Base-by-base conservation (phyloP, 352 stramenopile genomes). In the Plasmopara viticola region DNA sequence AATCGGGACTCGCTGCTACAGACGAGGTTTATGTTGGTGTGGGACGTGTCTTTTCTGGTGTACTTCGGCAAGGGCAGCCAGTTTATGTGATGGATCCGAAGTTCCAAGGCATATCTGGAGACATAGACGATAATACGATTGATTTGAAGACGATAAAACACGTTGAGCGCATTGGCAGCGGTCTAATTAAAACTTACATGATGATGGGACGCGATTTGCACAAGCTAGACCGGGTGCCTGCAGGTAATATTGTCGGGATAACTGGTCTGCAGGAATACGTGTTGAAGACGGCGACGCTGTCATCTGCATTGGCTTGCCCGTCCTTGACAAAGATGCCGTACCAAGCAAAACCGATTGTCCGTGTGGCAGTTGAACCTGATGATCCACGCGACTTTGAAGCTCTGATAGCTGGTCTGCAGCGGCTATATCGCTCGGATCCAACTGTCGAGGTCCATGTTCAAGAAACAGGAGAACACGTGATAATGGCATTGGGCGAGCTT, bases 371-470 rank as follows among this genome's bases (percentile, higher is more conserved):
- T 14, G 87, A 97, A 48, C 84, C 88, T 0, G 69, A 89, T 47
- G 81, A 96, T 34, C 87, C 90, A 15, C 72, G 79, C 20, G 66
- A 97, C 50, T 93, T 97, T 69, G 67, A 69, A 6, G 75, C 77
- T 13, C 60, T 97, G 5, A 84, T 96, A 52, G 69, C 72, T 18
- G 90, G 91, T 37, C 70, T 97, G 2, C 84, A 90, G 54, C 82
- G 86, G n/a, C 59, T 97, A 7, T 96, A 97, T 62, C 86, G 90
- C 20, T 94, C 86, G 2, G 91, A 97, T 48, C 84, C 90, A 15
- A 95, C 87, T 0, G 91, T 96, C n/a, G 90, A 97, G 66, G 88
- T 97, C 7, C 82, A 90, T 15, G 81, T 95, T 0, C 81, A 93
- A 57, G 78, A 94, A 46, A 94, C 78, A 5, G 90, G 90, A 9